Evolutionary conservation across 805 yeast species (phyloP).

Genomic region (Yamadazyma paraphyllophila): DNA sequence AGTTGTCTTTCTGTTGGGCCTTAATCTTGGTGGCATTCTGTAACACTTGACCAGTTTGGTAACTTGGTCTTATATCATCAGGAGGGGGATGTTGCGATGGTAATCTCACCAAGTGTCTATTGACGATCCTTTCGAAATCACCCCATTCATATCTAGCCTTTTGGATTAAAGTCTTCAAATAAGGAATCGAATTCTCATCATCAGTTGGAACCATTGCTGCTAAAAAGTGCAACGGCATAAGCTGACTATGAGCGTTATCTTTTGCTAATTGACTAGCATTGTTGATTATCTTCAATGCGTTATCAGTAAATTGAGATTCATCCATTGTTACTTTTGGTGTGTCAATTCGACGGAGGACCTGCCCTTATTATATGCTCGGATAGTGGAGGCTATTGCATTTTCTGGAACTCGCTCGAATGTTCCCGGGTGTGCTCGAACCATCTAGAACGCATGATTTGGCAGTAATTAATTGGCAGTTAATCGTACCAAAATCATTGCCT

Average conservation of each 20-base stretch:
- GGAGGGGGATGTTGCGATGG: conserved; percentile 93
- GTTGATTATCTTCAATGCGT: conserved; percentile 79
- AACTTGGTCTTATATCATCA: conserved; percentile 69
- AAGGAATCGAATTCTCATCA: conserved; percentile 44
- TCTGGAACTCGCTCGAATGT: conserved; percentile 8
- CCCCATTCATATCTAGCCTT: conserved; percentile 89
- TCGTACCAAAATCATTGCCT: too few species aligned
- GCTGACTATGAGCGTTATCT: conserved; percentile 79
- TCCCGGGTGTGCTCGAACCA: conserved; percentile 12
- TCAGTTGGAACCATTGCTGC: conserved; percentile 85
- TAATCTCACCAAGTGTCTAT: conserved; percentile 74
- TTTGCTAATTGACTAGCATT: conserved; percentile 79
- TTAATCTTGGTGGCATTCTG: conserved; percentile 74
- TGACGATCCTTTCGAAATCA: conserved; percentile 72
- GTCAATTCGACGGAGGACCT: not conserved
- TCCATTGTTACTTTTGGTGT: conserved; percentile 39
- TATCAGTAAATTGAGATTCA: conserved; percentile 84
- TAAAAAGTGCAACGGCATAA: conserved; percentile 83
- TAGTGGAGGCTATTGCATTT: not conserved
- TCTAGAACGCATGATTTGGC: conserved; percentile 10
- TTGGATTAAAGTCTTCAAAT: conserved; percentile 78
- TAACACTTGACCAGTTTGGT: conserved; percentile 73
- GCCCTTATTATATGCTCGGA: not conserved
- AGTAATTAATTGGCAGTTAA: not conserved
- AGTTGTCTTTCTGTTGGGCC: conserved; percentile 85